Conservation (phyloP, 2,329 filamentous ascomycete genomes). For the Ceratocystis colombiana region DNA sequence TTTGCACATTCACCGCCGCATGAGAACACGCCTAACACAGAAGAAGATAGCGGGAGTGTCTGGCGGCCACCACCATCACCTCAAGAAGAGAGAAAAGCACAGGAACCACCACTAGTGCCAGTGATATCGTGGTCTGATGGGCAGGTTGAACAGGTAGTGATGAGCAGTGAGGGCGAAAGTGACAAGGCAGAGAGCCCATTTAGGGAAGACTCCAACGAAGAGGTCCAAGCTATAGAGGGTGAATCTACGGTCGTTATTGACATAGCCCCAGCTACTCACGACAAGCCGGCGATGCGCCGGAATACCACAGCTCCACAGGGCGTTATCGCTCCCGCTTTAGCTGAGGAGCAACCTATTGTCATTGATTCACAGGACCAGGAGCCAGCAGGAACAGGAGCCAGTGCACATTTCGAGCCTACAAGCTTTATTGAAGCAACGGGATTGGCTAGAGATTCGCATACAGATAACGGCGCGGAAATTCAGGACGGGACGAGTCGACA, state of each 20-base stretch:
- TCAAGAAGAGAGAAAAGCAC: no score
- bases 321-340: neutral
- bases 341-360: neutral
- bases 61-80: neutral
- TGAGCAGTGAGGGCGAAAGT: neutral
- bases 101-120: neutral
- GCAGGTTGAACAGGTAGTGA: neutral
- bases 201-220: neutral
- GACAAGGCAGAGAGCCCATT: neutral
- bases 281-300: neutral
- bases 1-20: neutral
- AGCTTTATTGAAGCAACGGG: neutral
- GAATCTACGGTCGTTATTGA: neutral
- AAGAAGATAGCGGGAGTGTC: neutral
- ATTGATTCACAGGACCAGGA: neutral
- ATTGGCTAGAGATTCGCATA: neutral
- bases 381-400: neutral
- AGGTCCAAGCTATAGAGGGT: neutral
- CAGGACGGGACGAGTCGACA: neutral
- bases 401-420: neutral
- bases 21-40: neutral
- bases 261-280: neutral
- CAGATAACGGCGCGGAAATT: neutral
- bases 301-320: neutral
- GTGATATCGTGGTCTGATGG: neutral